phyloP scores from a whole-genome alignment of 148 eudicot genomes.

The Cornus controversa region DNA sequence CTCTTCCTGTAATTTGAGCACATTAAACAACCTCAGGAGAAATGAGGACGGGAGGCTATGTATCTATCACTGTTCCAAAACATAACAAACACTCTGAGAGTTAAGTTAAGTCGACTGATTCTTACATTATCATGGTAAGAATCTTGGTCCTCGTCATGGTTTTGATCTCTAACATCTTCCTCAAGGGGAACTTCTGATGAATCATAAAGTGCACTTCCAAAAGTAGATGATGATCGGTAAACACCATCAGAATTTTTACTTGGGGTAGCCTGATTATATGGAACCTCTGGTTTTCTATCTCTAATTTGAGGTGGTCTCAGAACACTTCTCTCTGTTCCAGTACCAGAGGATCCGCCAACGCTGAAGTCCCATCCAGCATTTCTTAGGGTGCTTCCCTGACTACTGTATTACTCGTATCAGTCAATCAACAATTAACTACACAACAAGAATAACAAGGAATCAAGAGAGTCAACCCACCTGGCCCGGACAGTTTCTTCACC shows the following conservation, averaged over 20 bases:
- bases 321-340: conserved; percentile 62
- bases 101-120: conserved; percentile 19
- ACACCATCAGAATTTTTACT: conserved; percentile 49
- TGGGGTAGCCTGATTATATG: conserved; percentile 40
- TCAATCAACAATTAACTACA: conserved; percentile 24
- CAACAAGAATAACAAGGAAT: background rate
- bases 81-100: background rate
- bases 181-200: conserved; percentile 57
- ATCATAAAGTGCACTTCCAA: conserved; percentile 56
- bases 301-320: conserved; percentile 79
- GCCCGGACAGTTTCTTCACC: conserved; percentile 61
- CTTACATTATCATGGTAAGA: conserved; percentile 48
- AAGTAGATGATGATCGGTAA: conserved; percentile 49
- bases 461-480: conserved; percentile 49
- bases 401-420: conserved; percentile 29
- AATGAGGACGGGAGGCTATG: background rate
- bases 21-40: background rate
- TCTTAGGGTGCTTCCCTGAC: conserved; percentile 33
- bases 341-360: conserved; percentile 38
- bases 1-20: conserved; percentile 60
- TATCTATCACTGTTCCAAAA: background rate
- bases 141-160: conserved; percentile 42
- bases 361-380: conserved; percentile 58
- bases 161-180: conserved; percentile 51
- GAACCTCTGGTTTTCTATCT: conserved; percentile 66